Base-by-base conservation (phyloP, 805 yeast genomes). In the Myxozyma udenii region DNA sequence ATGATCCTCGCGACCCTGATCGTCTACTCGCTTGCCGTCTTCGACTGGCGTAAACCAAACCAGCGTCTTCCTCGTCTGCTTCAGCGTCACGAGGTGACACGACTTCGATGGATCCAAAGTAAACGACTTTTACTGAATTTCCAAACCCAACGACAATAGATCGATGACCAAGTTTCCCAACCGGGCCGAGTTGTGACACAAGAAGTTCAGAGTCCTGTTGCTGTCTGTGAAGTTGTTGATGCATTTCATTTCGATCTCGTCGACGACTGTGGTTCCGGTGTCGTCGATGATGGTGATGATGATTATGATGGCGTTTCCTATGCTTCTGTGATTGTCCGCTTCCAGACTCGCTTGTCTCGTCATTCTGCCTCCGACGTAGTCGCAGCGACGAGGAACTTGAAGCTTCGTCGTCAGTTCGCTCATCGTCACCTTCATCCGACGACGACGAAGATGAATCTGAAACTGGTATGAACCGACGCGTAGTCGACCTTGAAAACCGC, bases 61-160 rank as follows among this genome's bases (percentile, higher is more conserved):
- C 54, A 26, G 43, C 40, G 16, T 49, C 62, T 24, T 71, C 73
- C 45, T 68, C 72, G 48, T 70, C 68, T 39, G 65, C 61, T 26
- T 65, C 63, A 64, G 73, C 65, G 64, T 77, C 75, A 32, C 77
- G 75, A 38, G 79, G 81, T 46, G 77, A 78, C 58, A 84, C 78
- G 55, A 84, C 71, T 55, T 84, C 87, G 51, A 84, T 88, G 61
- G 79, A 83, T 4, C 95, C 95, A 57, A 85, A 72, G 63, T 84
- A 86, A 26, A 87, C 69, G 28, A 87, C 77, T 64, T 84, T 83
- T 76, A 87, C 77, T 16, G 78, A 66, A 59, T 83, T 84, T 26
- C 93, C 95, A 66, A 85, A 83, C 23, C 82, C 82, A 23, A 84
- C 83, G 35, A 85, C 83, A 19, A 86, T 79, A 0, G 93, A 78